Conservation (phyloP, 805 yeast genomes). For the Candida awuae region DNA sequence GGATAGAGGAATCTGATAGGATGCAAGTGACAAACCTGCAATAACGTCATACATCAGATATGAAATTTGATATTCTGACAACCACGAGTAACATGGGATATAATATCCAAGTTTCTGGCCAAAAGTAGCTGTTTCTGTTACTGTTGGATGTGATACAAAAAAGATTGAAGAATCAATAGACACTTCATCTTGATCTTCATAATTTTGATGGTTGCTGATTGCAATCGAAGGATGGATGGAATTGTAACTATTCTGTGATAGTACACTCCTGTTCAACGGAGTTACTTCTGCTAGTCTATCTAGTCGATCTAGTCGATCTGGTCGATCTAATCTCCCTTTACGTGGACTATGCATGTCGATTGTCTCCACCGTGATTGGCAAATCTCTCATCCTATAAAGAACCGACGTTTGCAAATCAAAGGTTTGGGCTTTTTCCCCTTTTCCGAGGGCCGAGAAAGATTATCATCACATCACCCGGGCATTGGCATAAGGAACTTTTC, state of each 20-base stretch:
- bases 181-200: not conserved
- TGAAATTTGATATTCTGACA: conserved; percentile 38
- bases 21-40: conserved; percentile 83
- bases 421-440: no score
- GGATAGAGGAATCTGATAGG: conserved; percentile 85
- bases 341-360: not conserved
- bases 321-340: no score
- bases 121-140: conserved; percentile 6
- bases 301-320: no score
- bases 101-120: conserved; percentile 45
- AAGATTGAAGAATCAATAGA: not conserved
- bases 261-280: not conserved
- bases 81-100: conserved; percentile 62
- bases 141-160: conserved; percentile 2
- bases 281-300: not conserved
- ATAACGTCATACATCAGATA: conserved; percentile 52
- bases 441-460: no score
- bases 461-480: no score
- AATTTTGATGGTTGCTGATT: no score
- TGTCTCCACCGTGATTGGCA: no score
- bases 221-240: no score
- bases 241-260: not conserved
- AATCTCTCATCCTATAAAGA: no score
- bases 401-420: no score
- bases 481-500: no score